phyloP scores from a whole-genome alignment of 306 rosid species.

The Ceratonia siliqua region DNA sequence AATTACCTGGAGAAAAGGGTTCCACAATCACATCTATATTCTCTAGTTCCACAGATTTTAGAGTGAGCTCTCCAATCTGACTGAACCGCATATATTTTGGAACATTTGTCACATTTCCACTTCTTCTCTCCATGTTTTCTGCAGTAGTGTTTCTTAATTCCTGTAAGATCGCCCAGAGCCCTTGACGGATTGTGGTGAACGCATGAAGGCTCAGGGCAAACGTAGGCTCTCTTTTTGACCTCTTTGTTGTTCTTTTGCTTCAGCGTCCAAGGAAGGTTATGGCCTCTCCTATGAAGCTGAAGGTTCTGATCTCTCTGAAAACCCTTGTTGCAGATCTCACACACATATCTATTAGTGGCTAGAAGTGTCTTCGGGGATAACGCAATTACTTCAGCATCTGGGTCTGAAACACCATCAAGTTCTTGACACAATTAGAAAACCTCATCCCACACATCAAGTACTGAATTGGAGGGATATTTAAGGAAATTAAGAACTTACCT shows the following conservation, averaged over 20 bases:
- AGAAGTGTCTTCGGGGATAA: slow-evolving; percentile 80
- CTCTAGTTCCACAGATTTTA: slow-evolving; percentile 95
- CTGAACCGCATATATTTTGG: slow-evolving; percentile 91
- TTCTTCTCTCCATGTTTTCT: slow-evolving; percentile 99
- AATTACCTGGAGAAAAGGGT: slow-evolving; percentile 88
- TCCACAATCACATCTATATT: slow-evolving; percentile 97
- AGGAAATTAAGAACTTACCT: slow-evolving; percentile 39
- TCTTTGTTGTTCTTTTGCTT: slow-evolving; percentile 87
- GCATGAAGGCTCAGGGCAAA: slow-evolving; percentile 93
- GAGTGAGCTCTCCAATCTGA: slow-evolving; percentile 99
- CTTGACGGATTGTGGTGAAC: slow-evolving; percentile 97
- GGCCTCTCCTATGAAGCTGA: slow-evolving; percentile 92
- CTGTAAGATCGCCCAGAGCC: slow-evolving; percentile 95
- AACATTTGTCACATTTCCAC: slow-evolving; percentile 97
- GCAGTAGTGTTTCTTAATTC: slow-evolving; percentile 88
- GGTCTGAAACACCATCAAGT: slow-evolving; percentile 48
- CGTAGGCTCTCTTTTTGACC: slow-evolving; percentile 81
- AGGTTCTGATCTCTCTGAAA: slow-evolving; percentile 93
- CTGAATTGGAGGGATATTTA: background rate
- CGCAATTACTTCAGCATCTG: slow-evolving; percentile 94
- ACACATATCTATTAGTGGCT: slow-evolving; percentile 84
- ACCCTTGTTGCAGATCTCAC: slow-evolving; percentile 94
- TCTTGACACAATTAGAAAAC: background rate
- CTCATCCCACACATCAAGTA: background rate
- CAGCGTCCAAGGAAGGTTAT: slow-evolving; percentile 92